Evolutionary conservation across 352 stramenopile genomes (phyloP).

Genomic region (Peronosclerospora sorghi): DNA sequence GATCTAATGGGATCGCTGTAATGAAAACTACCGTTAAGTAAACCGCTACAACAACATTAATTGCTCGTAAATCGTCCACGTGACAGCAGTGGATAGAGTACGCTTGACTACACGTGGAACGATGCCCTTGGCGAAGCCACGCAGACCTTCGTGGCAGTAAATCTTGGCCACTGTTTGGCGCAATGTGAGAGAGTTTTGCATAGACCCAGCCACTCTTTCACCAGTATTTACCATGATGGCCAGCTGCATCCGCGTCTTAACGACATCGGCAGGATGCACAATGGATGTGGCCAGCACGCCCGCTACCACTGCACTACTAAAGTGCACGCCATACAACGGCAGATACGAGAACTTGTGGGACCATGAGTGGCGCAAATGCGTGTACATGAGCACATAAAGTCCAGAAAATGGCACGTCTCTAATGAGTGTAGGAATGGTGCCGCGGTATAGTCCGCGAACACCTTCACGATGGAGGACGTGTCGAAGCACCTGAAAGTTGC

Average conservation of each 20-base stretch:
- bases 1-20: too few relatives aligned
- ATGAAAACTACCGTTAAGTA: too few relatives aligned
- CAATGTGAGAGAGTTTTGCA: slow-evolving; percentile 51
- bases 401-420: slow-evolving; percentile 83
- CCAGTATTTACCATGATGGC: slow-evolving; percentile 38
- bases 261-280: slow-evolving; percentile 78
- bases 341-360: slow-evolving; percentile 30
- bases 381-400: slow-evolving; percentile 82
- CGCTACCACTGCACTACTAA: slow-evolving; percentile 64
- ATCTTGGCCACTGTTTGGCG: slow-evolving; percentile 77
- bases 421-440: slow-evolving; percentile 77
- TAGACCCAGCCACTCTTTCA: slow-evolving; percentile 13
- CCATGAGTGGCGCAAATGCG: slow-evolving; percentile 39
- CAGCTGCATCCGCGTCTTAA: slow-evolving; percentile 86
- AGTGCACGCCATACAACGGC: slow-evolving; percentile 58
- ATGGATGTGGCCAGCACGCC: slow-evolving; percentile 69
- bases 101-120: slow-evolving; percentile 91
- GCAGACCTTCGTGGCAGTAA: slow-evolving; percentile 82
- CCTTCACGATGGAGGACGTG: slow-evolving; percentile 59
- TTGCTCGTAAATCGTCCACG: slow-evolving; percentile 98
- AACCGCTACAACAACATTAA: slow-evolving; percentile 52
- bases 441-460: slow-evolving; percentile 68
- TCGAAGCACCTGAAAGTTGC: slow-evolving; percentile 53
- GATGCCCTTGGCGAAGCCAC: slow-evolving; percentile 91
- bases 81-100: slow-evolving; percentile 96